These are phyloP conservation scores for Catunica adiposa DNA, from an alignment of 2,329 filamentous ascomycete species.

Conservation along the genomic window DNA sequence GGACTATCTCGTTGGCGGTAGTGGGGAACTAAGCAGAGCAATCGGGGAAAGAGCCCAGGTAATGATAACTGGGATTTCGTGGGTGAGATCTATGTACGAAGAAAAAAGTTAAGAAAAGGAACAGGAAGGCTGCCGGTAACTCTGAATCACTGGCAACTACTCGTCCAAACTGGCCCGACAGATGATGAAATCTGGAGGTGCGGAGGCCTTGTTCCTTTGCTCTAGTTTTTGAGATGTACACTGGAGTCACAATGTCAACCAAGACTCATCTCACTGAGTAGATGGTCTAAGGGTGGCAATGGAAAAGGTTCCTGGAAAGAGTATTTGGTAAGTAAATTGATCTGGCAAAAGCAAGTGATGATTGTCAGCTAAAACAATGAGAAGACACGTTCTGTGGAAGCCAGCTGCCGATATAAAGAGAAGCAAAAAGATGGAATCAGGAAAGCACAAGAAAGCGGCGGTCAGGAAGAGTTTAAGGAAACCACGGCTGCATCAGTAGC, in stretches of 20 bases:
- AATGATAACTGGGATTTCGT: not conserved
- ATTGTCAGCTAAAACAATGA: not conserved
- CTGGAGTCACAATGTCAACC: slow-evolving; percentile 8
- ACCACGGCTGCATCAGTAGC: not conserved
- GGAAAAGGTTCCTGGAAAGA: not conserved
- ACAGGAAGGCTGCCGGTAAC: slow-evolving; percentile 13
- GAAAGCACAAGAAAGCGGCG: not conserved
- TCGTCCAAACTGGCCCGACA: slow-evolving; percentile 7
- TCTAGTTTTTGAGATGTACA: slow-evolving; percentile 13
- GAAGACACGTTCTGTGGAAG: not conserved
- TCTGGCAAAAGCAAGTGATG: not conserved
- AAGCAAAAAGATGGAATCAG: not conserved
- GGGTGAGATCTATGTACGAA: slow-evolving; percentile 6
- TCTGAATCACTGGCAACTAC: slow-evolving; percentile 15
- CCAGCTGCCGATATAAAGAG: not conserved
- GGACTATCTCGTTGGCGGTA: not conserved
- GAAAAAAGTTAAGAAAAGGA: slow-evolving; percentile 12
- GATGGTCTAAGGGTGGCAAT: not conserved
- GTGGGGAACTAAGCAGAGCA: not conserved
- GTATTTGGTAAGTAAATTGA: not conserved
- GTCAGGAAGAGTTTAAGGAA: not conserved
- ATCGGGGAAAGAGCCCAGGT: not conserved
- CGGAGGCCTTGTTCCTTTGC: slow-evolving; percentile 10
- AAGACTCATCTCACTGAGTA: slow-evolving; percentile 11
- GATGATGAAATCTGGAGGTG: slow-evolving; percentile 4